Evolutionary conservation across 2,329 filamentous ascomycete genomes (phyloP).

Genomic region (Fusarium neocosmosporiellum): DNA sequence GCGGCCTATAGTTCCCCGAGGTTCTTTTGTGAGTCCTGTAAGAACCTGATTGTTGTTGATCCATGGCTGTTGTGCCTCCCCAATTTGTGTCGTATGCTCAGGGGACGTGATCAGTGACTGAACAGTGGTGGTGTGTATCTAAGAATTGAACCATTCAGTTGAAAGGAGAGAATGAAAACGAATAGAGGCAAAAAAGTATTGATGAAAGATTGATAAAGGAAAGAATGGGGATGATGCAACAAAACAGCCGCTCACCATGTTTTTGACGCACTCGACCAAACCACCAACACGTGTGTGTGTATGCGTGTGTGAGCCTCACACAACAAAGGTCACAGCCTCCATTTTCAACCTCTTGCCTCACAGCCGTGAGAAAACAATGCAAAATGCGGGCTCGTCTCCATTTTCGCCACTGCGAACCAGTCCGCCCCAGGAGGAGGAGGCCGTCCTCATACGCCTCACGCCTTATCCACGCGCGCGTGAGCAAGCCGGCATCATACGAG

Average conservation of each 20-base stretch:
- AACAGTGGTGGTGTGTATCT: too few species aligned
- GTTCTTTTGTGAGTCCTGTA: background rate
- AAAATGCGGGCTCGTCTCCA: background rate
- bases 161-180: background rate
- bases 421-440: background rate
- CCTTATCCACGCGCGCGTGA: background rate
- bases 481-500: background rate
- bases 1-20: background rate
- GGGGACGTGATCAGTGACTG: background rate
- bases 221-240: background rate
- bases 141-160: background rate
- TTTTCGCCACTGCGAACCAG: background rate
- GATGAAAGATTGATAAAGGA: background rate
- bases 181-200: background rate
- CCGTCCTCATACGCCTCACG: background rate
- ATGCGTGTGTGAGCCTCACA: background rate
- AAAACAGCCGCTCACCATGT: background rate
- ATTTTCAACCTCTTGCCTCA: background rate
- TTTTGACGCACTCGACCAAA: background rate
- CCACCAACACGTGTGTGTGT: background rate
- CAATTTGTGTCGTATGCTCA: background rate
- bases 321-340: background rate
- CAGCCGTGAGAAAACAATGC: background rate
- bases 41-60: background rate
- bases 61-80: background rate